These are phyloP conservation scores for Blastobotrys attinorum DNA, from an alignment of 805 yeast genomes.

Conservation along the genomic window DNA sequence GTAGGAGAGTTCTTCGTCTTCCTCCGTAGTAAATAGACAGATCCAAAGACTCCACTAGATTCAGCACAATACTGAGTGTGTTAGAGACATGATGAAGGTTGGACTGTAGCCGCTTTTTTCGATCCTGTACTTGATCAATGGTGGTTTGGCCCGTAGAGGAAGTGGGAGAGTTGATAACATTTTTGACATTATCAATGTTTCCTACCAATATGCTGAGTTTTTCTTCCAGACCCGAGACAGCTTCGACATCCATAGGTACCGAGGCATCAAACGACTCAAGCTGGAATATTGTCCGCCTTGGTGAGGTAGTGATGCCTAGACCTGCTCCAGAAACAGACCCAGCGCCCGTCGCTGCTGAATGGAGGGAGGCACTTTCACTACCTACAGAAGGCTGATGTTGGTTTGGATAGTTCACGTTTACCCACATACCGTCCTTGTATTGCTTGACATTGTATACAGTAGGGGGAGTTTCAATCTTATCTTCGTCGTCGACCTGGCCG, in stretches of 20 bases:
- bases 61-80: conserved; percentile 20
- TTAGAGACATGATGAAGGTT: conserved; percentile 12
- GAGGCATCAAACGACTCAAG: conserved; percentile 16
- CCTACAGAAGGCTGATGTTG: conserved; percentile 9
- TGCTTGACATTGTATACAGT: conserved; percentile 7
- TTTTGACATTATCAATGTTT: conserved; percentile 4
- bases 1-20: conserved; percentile 5
- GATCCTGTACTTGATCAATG: conserved; percentile 11
- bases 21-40: conserved; percentile 18
- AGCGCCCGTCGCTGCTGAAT: not conserved
- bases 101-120: conserved; percentile 11
- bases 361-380: conserved; percentile 2
- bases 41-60: conserved; percentile 30
- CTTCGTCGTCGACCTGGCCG: not conserved
- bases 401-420: conserved; percentile 7
- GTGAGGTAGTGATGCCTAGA: conserved; percentile 2
- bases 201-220: conserved; percentile 6
- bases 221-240: conserved; percentile 12
- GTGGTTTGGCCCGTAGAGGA: conserved; percentile 1
- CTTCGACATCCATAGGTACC: conserved; percentile 11
- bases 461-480: not conserved
- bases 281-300: conserved; percentile 6
- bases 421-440: conserved; percentile 14
- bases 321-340: not conserved
- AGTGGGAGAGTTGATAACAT: not conserved